Evolutionary conservation across 129 eudicot genomes (phyloP), one percentile per base, ranked within the genome.

Genomic region (Escallonia herrerae): DNA sequence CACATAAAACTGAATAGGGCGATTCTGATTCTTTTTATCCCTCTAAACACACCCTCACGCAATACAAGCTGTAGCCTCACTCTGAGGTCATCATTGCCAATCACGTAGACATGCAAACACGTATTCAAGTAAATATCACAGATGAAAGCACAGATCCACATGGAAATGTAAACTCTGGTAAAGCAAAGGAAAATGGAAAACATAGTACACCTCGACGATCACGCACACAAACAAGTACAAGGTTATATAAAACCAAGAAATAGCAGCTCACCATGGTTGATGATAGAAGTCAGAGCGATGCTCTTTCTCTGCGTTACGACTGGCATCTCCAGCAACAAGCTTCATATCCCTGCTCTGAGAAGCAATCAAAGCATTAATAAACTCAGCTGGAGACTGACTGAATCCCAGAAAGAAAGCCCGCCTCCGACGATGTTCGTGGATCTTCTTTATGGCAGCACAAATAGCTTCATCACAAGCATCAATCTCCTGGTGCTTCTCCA

Each of bases 321-420:
- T 73, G 8, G 95, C 86, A 63, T 85, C 98, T 67, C 85, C 95
- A 55, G 89, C 81, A 63, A 83, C 85, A 66, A 82, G 79, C 57
- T 88, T 91, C 75, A 91, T 75, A 81, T 91, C 98, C 74, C 81
- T 87, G 56, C 84, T 84, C 71, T 91, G 98, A 70, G 98, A 91
- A 49, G 89, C 79, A 72, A 88, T 79, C 64, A 91, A 65, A 1
- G 87, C 69, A 72, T 91, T 76, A 41, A 88, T 74, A 70, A 91
- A 91, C 71, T 91, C 96, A 5, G 91, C 79, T 3, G 98, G 98
- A 12, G 98, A 91, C 77, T 91, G 95, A 66, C 98, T 91, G 58
- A 91, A 91, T 58, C 96, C 98, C 22, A 91, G 83, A 83, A 91
- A 91, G 83, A 91, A 91, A 53, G 95, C 86, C 56, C 91, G 83